A percentile compares a stretch with the other conserved stretches of the same genome.
Conservation (phyloP, 129 eudicot genomes). For the Flaveria brownii region DNA sequence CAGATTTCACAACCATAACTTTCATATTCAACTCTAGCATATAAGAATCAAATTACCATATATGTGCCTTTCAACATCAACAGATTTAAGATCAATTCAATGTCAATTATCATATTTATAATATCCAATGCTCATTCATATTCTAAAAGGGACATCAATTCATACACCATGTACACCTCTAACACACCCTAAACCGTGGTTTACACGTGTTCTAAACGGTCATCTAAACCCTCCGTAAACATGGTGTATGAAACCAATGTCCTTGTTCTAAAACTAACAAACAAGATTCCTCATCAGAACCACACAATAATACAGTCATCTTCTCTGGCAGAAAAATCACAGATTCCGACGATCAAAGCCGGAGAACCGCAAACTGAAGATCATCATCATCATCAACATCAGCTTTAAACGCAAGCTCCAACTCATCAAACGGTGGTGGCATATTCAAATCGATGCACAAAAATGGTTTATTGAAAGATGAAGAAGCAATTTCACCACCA, state of each 20-base stretch:
- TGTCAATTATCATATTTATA: too few species aligned
- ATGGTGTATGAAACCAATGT: too few species aligned
- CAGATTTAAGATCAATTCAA: too few species aligned
- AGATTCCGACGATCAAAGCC: slow-evolving; percentile 49
- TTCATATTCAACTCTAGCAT: too few species aligned
- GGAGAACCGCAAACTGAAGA: slow-evolving; percentile 52
- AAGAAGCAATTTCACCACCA: slow-evolving; percentile 46
- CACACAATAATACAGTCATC: slow-evolving; percentile 16
- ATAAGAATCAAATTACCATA: too few species aligned
- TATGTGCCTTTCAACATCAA: too few species aligned
- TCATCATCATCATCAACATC: slow-evolving; percentile 37
- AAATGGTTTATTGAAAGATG: slow-evolving; percentile 42
- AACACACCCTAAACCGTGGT: too few species aligned
- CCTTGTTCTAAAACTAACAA: slow-evolving; percentile 18
- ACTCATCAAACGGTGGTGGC: slow-evolving; percentile 60
- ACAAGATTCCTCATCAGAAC: slow-evolving; percentile 42
- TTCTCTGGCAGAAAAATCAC: slow-evolving; percentile 15
- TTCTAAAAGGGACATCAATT: too few species aligned
- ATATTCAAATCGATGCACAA: slow-evolving; percentile 68
- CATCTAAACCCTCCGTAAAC: too few species aligned
- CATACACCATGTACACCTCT: too few species aligned
- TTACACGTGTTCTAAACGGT: too few species aligned
- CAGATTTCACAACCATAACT: too few species aligned
- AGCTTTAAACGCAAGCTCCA: slow-evolving; percentile 8
- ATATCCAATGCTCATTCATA: background rate